phyloP scores from a whole-genome alignment of 768 basidiomycete genomes.

The Stropharia rugosoannulata region DNA sequence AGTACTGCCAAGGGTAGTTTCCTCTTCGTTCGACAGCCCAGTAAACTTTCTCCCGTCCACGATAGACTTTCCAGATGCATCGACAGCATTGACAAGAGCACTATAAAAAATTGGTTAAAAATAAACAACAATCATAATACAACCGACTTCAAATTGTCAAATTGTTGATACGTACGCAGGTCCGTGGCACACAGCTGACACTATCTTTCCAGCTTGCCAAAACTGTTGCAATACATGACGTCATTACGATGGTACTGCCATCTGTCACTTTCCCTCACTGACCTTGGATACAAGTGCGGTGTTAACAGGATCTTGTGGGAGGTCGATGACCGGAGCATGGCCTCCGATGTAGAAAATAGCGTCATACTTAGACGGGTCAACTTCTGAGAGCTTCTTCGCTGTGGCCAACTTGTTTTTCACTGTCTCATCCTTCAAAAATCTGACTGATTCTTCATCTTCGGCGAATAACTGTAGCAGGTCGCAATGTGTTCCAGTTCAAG shows the following conservation, averaged over 20 bases:
- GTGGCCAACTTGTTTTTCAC: conserved; percentile 50
- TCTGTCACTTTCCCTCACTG: conserved; percentile 12
- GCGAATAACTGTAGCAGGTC: conserved; percentile 36
- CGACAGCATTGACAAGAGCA: conserved; percentile 58
- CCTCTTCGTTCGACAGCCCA: conserved; percentile 74
- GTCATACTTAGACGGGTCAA: conserved; percentile 60
- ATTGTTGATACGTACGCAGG: conserved; percentile 44
- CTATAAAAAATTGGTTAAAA: conserved; percentile 23
- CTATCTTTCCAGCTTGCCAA: conserved; percentile 63
- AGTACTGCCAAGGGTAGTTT: conserved; percentile 43
- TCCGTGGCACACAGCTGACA: conserved; percentile 78
- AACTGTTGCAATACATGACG: conserved; percentile 40
- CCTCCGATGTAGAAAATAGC: conserved; percentile 81
- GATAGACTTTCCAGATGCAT: conserved; percentile 59
- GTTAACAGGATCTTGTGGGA: conserved; percentile 56
- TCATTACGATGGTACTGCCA: background rate
- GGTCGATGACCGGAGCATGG: conserved; percentile 75
- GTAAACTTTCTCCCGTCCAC: conserved; percentile 58
- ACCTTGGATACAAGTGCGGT: conserved; percentile 56
- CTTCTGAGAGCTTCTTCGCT: conserved; percentile 60
- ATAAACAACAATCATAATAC: no score
- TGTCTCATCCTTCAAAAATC: conserved; percentile 57
- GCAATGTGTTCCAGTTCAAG: background rate
- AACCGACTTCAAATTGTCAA: background rate
- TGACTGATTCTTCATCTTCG: conserved; percentile 50